A percentile compares a stretch with the other conserved stretches of the same genome.
Conservation (phyloP, 208 protist species). For the Wallacemonas rigidus region DNA sequence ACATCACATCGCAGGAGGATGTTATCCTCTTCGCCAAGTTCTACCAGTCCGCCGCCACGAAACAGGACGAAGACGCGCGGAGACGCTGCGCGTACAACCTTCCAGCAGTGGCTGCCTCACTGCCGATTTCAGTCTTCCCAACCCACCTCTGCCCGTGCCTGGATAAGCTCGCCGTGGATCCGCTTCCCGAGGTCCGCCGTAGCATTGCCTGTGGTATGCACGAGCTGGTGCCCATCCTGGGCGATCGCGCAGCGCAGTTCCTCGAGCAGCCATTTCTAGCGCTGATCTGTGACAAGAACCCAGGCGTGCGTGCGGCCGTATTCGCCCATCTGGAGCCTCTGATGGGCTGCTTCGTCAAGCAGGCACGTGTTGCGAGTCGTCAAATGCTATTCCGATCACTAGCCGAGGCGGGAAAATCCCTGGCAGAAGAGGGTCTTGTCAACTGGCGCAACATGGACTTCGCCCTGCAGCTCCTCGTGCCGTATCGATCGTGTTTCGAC, state of each 20-base stretch:
- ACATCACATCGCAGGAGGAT: conserved; percentile 83
- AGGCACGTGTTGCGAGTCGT: conserved; percentile 32
- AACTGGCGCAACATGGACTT: conserved; percentile 82
- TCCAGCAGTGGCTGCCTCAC: conserved; percentile 81
- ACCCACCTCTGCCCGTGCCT: conserved; percentile 63
- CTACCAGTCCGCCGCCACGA: conserved; percentile 60
- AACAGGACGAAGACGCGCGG: conserved; percentile 70
- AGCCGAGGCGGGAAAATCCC: conserved; percentile 44
- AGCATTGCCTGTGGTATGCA: conserved; percentile 84
- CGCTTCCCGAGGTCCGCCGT: conserved; percentile 48
- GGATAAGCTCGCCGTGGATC: conserved; percentile 62
- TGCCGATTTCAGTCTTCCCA: conserved; percentile 78
- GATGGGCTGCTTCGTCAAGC: conserved; percentile 74
- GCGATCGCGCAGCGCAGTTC: conserved; percentile 49
- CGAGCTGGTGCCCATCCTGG: conserved; percentile 80
- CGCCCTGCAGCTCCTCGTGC: conserved; percentile 54
- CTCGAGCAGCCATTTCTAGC: conserved; percentile 75
- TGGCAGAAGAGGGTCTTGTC: conserved; percentile 37
- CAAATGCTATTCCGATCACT: conserved; percentile 56
- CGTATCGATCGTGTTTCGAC: conserved; percentile 62
- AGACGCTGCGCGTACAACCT: conserved; percentile 88
- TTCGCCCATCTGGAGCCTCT: conserved; percentile 55
- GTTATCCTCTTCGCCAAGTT: conserved; percentile 83
- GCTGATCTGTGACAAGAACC: conserved; percentile 58
- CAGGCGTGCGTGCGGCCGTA: conserved; percentile 52